phyloP scores from a whole-genome alignment of 495 filamentous ascomycete genomes.

The Podospora pseudoanserina region DNA sequence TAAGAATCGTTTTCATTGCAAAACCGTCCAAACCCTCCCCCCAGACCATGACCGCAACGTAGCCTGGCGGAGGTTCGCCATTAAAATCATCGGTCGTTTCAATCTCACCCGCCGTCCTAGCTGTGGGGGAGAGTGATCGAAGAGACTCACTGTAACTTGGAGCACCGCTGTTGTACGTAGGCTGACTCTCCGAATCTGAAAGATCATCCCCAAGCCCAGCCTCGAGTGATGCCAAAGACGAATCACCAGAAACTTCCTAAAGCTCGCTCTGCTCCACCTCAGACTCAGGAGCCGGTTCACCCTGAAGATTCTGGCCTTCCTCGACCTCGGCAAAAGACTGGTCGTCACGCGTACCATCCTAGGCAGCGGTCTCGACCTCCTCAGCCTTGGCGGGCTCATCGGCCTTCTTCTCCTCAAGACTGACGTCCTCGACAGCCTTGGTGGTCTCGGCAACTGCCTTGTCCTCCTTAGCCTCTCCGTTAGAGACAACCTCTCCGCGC shows the following conservation, averaged over 20 bases:
- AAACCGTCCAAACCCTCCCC: no score
- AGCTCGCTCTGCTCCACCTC: not conserved
- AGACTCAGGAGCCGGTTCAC: not conserved
- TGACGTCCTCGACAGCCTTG: slow-evolving; percentile 14
- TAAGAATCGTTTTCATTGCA: no score
- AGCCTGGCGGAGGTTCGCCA: no score
- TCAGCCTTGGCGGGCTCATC: slow-evolving; percentile 7
- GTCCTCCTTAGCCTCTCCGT: slow-evolving; percentile 46
- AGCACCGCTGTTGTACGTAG: no score
- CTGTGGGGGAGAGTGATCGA: no score
- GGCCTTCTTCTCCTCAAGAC: slow-evolving; percentile 8
- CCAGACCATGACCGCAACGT: no score
- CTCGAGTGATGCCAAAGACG: no score
- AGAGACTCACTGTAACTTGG: no score
- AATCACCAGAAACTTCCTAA: not conserved
- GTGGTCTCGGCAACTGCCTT: slow-evolving; percentile 38
- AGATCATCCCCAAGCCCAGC: no score
- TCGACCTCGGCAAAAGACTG: not conserved
- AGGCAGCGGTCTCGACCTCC: slow-evolving; percentile 14
- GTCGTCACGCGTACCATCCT: not conserved
- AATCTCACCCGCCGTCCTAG: no score
- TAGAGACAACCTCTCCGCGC: slow-evolving; percentile 33
- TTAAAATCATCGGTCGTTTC: no score
- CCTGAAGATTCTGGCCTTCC: not conserved
- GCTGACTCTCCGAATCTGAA: no score